Base-by-base conservation (phyloP, 306 rosid species). In the Lathyrus aphaca region DNA sequence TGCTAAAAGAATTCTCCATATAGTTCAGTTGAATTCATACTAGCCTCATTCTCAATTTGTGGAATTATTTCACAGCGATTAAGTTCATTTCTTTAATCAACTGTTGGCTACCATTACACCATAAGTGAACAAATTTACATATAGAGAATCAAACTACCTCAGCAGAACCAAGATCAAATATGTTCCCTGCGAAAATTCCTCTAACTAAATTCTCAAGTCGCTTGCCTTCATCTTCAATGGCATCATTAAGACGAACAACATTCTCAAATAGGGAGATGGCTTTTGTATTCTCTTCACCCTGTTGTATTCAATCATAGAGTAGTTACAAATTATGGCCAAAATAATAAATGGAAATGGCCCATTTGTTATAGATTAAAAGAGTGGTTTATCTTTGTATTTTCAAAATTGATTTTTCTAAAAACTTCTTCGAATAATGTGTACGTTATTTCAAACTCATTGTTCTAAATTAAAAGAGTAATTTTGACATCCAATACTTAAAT, bases 91-190 rank as follows among this genome's bases (percentile, higher is more conserved):
- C 27, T 11, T 30, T 8, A 30, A 46, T 46, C 16, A 48, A 46
- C n/a, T 60, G 61, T 35, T 14, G 9, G 39, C 44, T 60, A 63
- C 32, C 72, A 69, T 40, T 18, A 40, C 39, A 30, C 17, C 23
- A 68, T 2, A 64, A 66, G 44, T 29, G 58, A 35, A 23, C 8
- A 35, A 69, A 76, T n/a, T 64, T 42, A 78, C 55, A 38, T 15
- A 68, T 12, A 55, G 49, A 77, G 69, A 46, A 69, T 72, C 38
- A 69, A 72, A 74, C 23, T 64, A 91, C 97, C 88, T 91, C 85
- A 8, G 94, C 87, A 50, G 96, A 89, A 81, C 99, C 99, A 74
- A 94, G 99, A 79, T 94, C 97, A 80, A 94, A 94, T 70, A 94
- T 82, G 73, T 94, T 94, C 54, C 99, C 99, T 0, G 99, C 97